Evolutionary conservation across 176 grass and related monocot species (phyloP).

Genomic region (Carex scoparia): DNA sequence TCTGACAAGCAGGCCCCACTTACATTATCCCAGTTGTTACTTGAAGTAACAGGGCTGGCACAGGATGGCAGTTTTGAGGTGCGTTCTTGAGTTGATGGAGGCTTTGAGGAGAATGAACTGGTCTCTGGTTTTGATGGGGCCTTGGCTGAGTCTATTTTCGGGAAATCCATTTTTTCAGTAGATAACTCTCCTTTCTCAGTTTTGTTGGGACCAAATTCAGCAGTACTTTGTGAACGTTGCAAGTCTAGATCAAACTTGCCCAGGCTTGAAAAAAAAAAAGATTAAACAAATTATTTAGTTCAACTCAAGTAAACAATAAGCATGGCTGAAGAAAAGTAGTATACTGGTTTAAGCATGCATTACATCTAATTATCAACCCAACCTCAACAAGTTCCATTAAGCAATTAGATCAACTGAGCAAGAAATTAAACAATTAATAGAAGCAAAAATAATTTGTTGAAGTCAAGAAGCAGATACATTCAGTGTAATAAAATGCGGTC

Average conservation of each 20-base stretch:
- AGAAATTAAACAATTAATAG: slow-evolving; percentile 2
- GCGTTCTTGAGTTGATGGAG: not conserved
- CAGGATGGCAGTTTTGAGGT: slow-evolving; percentile 29
- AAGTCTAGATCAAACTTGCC: slow-evolving; percentile 69
- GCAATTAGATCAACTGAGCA: not conserved
- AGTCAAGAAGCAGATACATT: not conserved
- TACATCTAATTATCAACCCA: not conserved
- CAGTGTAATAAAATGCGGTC: too few species aligned
- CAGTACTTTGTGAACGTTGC: slow-evolving; percentile 29
- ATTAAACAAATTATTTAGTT: slow-evolving; percentile 33
- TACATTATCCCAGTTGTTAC: slow-evolving; percentile 36
- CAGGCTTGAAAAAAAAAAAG: slow-evolving; percentile 49
- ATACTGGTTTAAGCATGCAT: not conserved
- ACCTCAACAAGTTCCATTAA: not conserved
- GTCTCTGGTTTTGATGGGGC: slow-evolving; percentile 32
- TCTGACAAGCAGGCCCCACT: slow-evolving; percentile 30
- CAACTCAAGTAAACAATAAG: not conserved
- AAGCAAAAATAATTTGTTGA: not conserved
- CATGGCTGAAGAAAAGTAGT: slow-evolving; percentile 1
- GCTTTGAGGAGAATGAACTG: slow-evolving; percentile 27
- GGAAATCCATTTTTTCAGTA: slow-evolving; percentile 23
- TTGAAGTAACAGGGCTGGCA: slow-evolving; percentile 41
- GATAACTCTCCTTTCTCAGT: slow-evolving; percentile 38
- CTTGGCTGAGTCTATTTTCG: slow-evolving; percentile 36
- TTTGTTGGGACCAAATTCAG: slow-evolving; percentile 36